These are phyloP conservation scores for Dictyostelium firmibasis DNA, from an alignment of 78 protist genomes.

Conservation along the genomic window DNA sequence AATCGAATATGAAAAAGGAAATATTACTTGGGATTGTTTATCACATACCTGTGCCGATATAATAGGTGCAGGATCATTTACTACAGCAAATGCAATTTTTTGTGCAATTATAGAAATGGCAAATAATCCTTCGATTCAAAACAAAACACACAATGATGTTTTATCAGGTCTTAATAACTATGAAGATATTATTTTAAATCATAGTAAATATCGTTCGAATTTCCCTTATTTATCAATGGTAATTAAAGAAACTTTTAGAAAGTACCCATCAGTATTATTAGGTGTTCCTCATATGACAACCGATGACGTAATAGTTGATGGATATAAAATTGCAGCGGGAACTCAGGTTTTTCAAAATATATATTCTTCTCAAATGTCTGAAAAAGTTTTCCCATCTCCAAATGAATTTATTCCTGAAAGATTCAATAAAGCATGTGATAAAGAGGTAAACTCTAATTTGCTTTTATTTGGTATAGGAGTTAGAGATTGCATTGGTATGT, in stretches of 20 bases:
- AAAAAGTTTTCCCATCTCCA: not conserved
- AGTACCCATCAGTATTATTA: not conserved
- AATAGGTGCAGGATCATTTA: not conserved
- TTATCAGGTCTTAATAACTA: not conserved
- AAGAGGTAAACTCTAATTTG: not conserved
- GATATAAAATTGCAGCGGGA: not conserved
- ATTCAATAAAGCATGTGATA: not conserved
- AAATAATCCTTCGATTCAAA: not conserved
- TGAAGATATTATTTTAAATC: not conserved
- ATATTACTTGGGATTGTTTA: not conserved
- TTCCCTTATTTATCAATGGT: not conserved
- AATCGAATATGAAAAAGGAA: not conserved
- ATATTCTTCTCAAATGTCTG: not conserved
- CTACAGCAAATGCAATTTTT: not conserved
- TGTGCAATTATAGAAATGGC: not conserved
- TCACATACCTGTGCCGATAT: not conserved
- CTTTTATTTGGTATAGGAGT: not conserved
- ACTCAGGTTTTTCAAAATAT: not conserved
- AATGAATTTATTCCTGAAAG: slow-evolving; percentile 25
- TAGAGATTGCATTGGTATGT: not conserved
- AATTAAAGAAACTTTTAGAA: slow-evolving; percentile 21
- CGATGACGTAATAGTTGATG: not conserved
- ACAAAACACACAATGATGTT: not conserved
- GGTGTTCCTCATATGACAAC: slow-evolving; percentile 3
- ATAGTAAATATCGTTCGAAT: not conserved